phyloP scores from a whole-genome alignment of 208 protist species.

The Leishmania arabica region DNA sequence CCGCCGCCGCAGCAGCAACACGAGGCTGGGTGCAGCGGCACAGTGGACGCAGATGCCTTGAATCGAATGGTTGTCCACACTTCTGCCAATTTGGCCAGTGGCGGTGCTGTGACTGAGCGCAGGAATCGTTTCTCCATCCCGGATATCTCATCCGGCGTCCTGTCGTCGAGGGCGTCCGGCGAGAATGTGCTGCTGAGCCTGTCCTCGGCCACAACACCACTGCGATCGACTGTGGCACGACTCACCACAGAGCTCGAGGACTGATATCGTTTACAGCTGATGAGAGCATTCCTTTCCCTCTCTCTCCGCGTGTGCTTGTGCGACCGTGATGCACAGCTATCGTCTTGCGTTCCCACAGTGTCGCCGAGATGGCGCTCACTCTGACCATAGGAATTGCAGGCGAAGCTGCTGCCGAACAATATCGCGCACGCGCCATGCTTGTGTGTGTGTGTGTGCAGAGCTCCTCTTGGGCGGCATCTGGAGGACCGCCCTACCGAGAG shows the following conservation, averaged over 20 bases:
- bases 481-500: neutral
- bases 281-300: neutral
- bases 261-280: neutral
- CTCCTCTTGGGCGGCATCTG: neutral
- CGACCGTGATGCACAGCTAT: neutral
- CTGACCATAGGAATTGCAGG: neutral
- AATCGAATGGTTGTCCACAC: neutral
- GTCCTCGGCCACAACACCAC: constrained; percentile 23
- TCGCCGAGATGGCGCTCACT: neutral
- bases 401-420: neutral
- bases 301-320: neutral
- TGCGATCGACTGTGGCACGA: neutral
- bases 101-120: neutral
- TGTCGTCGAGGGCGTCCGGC: constrained; percentile 28
- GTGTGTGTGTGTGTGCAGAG: neutral
- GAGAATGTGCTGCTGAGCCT: constrained; percentile 31
- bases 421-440: neutral
- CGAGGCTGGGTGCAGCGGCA: neutral
- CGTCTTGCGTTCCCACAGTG: neutral
- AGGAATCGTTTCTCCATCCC: constrained; percentile 8
- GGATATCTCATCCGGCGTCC: neutral
- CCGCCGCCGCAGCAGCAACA: neutral
- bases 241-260: neutral
- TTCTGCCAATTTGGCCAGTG: neutral
- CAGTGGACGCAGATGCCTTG: neutral